Conservation (phyloP, 202 grass and related monocot species). For the Sporobolus alterniflorus region DNA sequence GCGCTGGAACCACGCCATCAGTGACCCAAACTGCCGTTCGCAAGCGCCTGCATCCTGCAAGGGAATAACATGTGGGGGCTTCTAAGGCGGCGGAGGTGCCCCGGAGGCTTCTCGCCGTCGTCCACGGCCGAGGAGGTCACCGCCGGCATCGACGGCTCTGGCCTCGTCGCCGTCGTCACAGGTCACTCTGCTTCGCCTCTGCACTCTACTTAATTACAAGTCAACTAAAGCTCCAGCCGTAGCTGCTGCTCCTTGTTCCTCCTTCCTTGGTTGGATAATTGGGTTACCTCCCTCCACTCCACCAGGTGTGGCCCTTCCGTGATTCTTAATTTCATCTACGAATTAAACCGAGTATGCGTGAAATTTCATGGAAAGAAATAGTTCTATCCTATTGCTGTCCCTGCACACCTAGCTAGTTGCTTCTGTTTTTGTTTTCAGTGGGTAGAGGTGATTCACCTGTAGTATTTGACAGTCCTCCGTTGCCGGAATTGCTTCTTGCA, state of each 20-base stretch:
- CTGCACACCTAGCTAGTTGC: not conserved
- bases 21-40: too few relatives aligned
- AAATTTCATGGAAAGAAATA: not conserved
- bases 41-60: not conserved
- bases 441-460: not conserved
- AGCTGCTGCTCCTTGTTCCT: not conserved
- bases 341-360: not conserved
- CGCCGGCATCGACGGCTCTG: slow-evolving; percentile 48
- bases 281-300: too few relatives aligned
- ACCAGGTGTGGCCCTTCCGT: not conserved
- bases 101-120: slow-evolving; percentile 60
- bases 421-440: not conserved
- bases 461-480: not conserved
- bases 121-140: slow-evolving; percentile 75
- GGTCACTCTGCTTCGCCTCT: slow-evolving; percentile 16
- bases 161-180: slow-evolving; percentile 64
- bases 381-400: not conserved
- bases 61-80: slow-evolving; percentile 33
- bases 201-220: too few relatives aligned
- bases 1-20: too few relatives aligned
- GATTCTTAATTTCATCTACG: not conserved
- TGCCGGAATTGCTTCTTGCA: not conserved
- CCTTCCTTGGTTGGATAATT: not conserved
- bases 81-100: slow-evolving; percentile 33
- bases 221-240: not conserved